phyloP scores from a whole-genome alignment of 352 stramenopile genomes.

The Globisporangium iwayamae region DNA sequence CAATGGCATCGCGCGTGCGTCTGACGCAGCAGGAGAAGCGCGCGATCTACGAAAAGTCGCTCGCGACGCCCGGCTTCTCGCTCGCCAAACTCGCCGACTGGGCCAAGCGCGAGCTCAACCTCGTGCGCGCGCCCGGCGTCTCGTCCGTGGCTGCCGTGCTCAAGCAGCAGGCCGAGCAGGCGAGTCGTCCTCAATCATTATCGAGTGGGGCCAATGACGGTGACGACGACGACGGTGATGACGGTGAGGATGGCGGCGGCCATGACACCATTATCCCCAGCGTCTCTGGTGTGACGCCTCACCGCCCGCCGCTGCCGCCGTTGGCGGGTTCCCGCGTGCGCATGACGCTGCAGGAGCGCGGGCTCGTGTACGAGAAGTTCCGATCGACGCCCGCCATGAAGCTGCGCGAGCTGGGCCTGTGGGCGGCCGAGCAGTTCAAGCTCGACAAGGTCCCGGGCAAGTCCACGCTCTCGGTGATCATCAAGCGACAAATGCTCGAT shows the following conservation, averaged over 20 bases:
- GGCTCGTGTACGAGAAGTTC: slow-evolving; percentile 7
- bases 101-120: slow-evolving; percentile 7
- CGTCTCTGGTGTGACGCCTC: background rate
- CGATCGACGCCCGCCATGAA: slow-evolving; percentile 8
- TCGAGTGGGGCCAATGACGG: background rate
- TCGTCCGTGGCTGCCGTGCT: slow-evolving; percentile 7
- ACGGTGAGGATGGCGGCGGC: background rate
- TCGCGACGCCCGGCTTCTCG: slow-evolving; percentile 8
- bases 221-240: background rate
- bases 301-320: background rate
- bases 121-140: slow-evolving; percentile 3
- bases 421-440: slow-evolving; percentile 5
- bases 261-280: background rate
- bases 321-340: background rate
- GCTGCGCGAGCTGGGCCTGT: slow-evolving; percentile 4
- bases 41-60: slow-evolving; percentile 13
- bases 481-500: background rate
- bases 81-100: slow-evolving; percentile 7
- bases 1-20: background rate
- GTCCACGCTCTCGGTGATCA: slow-evolving; percentile 8
- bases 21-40: slow-evolving; percentile 7
- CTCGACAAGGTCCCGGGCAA: background rate
- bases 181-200: background rate
- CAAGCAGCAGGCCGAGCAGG: slow-evolving; percentile 2
- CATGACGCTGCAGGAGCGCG: slow-evolving; percentile 8